These are phyloP conservation scores for Boletus speciosus DNA, from an alignment of 768 basidiomycete genomes.

Conservation along the genomic window DNA sequence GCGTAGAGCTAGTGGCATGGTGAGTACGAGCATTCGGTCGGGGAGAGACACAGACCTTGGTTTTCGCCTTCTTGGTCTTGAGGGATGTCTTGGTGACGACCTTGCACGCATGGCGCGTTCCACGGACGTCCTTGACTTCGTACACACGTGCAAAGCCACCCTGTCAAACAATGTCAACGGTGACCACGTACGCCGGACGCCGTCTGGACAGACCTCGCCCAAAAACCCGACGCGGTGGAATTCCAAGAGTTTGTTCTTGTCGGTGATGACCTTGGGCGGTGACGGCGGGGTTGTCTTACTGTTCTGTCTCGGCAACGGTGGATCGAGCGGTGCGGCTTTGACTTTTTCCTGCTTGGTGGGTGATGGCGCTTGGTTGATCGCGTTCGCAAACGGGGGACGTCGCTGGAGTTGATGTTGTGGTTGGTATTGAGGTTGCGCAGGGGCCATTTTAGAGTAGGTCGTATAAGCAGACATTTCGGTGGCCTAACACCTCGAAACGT, in stretches of 20 bases:
- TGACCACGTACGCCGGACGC: background rate
- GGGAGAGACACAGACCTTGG: conserved; percentile 59
- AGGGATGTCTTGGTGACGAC: conserved; percentile 91
- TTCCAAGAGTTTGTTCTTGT: conserved; percentile 53
- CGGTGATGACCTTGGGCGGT: conserved; percentile 71
- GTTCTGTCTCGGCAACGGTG: conserved; percentile 78
- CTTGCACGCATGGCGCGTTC: conserved; percentile 78
- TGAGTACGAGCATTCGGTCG: conserved; percentile 1
- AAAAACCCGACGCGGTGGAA: conserved; percentile 78
- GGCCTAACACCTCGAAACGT: conserved; percentile 48
- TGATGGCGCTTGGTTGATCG: conserved; percentile 36
- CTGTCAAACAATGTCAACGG: conserved; percentile 25
- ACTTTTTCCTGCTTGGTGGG: conserved; percentile 40
- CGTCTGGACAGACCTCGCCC: conserved; percentile 61
- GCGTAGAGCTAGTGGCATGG: conserved; percentile 72
- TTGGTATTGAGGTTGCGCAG: conserved; percentile 5
- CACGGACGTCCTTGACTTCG: conserved; percentile 75
- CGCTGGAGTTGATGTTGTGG: conserved; percentile 17
- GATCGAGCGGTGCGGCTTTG: conserved; percentile 44
- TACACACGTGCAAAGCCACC: conserved; percentile 98
- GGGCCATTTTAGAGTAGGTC: conserved; percentile 33
- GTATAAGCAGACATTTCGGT: conserved; percentile 37
- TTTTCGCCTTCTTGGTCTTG: conserved; percentile 95
- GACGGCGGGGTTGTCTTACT: conserved; percentile 79
- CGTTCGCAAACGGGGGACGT: conserved; percentile 43